Base-by-base conservation (phyloP, 805 yeast species). In the Yueomyces sp. region DNA sequence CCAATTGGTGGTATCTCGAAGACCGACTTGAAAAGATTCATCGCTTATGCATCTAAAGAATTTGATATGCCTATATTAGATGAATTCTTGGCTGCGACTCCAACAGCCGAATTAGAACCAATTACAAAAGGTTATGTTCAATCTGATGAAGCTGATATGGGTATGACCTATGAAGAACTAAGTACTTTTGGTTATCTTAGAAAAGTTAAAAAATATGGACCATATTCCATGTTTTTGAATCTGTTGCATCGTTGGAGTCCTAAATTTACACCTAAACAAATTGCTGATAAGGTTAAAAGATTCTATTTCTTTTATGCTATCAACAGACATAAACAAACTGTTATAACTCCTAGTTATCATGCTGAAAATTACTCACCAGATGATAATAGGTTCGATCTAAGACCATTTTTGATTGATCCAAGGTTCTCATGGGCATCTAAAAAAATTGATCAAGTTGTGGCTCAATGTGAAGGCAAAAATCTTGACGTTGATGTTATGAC, bases 1-100 rank as follows among this genome's bases (percentile, higher is more conserved):
- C 99, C 99, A 29, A 94, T 92, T 52, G 99, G 99, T n/a, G 95
- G 96, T 34, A 85, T 92, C 38, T 90, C 98, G 12, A 92, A 92
- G 60, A 86, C 87, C 0, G 99, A 94, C 57, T 68, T 92, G 59
- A 87, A 85, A 59, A 70, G 74, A 42, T 92, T 94, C 55, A 92
- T 92, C 42, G 76, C 70, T 2, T 92, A 86, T 75, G 86, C 96
- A 0, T 70, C 76, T 32, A 59, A 55, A 5, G 68, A 74, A 44
- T 90, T 82, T 58, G 72, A 83, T 1, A 59, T 90, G 56, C 95
- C 96, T 3, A 73, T 92, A 27, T 67, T 92, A 50, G 65, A 72
- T 39, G 82, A 79, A 6, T 92, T 94, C 59, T 68, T 92, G 40
- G 77, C 74, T 52, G 99, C 99, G 0, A 82, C 92, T 0, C 99